Conservation (phyloP, 768 basidiomycete genomes). For the Calocybe gangraenosa region DNA sequence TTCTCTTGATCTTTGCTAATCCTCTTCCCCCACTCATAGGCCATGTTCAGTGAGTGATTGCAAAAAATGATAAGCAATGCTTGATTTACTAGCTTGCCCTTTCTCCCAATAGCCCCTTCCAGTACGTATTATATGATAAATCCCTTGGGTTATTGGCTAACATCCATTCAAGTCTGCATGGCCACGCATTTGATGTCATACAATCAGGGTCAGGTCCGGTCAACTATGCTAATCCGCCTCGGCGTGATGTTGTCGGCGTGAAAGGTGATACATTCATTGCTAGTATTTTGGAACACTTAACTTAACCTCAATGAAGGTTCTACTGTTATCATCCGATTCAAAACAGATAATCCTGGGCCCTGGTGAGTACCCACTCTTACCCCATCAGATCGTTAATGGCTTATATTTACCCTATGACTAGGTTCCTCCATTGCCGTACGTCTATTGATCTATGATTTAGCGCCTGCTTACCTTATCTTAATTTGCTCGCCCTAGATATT, state of each 20-base stretch:
- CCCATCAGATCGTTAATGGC: neutral
- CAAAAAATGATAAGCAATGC: neutral
- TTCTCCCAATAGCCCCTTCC: neutral
- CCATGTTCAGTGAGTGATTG: neutral
- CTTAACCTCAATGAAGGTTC: slow-evolving; percentile 7
- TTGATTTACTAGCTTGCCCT: neutral
- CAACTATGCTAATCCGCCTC: slow-evolving; percentile 22
- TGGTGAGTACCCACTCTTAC: slow-evolving; percentile 14
- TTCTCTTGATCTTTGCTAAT: neutral
- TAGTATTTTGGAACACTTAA: too few relatives aligned
- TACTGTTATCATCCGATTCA: slow-evolving; percentile 34
- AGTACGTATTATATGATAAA: neutral
- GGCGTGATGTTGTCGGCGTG: slow-evolving; percentile 22
- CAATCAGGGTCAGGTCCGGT: slow-evolving; percentile 14
- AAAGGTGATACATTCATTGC: too few relatives aligned
- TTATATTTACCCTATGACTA: neutral
- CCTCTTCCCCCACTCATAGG: neutral
- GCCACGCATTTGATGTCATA: slow-evolving; percentile 25
- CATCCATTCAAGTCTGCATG: slow-evolving; percentile 26
- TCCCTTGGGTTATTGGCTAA: slow-evolving; percentile 28
- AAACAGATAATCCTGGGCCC: slow-evolving; percentile 34
- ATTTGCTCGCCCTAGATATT: neutral
- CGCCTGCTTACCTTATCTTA: neutral
- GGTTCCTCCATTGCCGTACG: neutral
- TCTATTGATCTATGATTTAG: neutral